Evolutionary conservation across 495 filamentous ascomycete species (phyloP).

Genomic region (Friedmanniomyces simplex): DNA sequence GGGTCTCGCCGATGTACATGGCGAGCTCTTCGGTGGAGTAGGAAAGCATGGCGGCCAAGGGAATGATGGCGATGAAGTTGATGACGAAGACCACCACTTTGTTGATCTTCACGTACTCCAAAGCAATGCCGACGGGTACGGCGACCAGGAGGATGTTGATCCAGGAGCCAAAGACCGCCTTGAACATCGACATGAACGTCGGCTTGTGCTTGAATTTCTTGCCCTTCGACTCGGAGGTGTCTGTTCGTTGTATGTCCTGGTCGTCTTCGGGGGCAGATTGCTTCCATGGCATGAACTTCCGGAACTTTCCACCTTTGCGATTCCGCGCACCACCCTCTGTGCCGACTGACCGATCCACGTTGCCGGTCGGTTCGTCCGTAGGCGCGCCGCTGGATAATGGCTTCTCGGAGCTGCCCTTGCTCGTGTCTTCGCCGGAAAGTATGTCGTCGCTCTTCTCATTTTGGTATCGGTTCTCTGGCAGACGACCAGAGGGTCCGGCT

Average conservation of each 20-base stretch:
- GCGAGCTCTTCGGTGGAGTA: slow-evolving; percentile 37
- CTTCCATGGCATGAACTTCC: slow-evolving; percentile 12
- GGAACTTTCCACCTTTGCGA: slow-evolving; percentile 14
- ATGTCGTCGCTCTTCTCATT: not conserved
- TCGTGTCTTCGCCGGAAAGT: not conserved
- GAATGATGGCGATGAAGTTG: slow-evolving; percentile 81
- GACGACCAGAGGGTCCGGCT: not conserved
- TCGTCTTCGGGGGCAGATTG: slow-evolving; percentile 2
- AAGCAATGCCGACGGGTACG: slow-evolving; percentile 65
- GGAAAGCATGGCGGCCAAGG: slow-evolving; percentile 33
- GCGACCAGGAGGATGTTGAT: slow-evolving; percentile 75
- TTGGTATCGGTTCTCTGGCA: not conserved
- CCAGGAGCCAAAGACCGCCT: slow-evolving; percentile 64
- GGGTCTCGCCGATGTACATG: slow-evolving; percentile 56
- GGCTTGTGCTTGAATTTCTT: slow-evolving; percentile 38
- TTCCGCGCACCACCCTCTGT: slow-evolving; percentile 3
- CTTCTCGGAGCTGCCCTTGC: slow-evolving; percentile 8
- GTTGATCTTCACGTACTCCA: slow-evolving; percentile 50
- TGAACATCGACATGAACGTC: slow-evolving; percentile 59
- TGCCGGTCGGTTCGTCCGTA: not conserved
- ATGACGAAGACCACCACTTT: slow-evolving; percentile 62
- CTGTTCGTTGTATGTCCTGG: not conserved
- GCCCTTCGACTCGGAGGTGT: slow-evolving; percentile 20
- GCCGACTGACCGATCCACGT: slow-evolving; percentile 1
- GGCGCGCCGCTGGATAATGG: not conserved